These are phyloP conservation scores for Pisolithus sp. DNA, from an alignment of 768 basidiomycete genomes.

Conservation along the genomic window DNA sequence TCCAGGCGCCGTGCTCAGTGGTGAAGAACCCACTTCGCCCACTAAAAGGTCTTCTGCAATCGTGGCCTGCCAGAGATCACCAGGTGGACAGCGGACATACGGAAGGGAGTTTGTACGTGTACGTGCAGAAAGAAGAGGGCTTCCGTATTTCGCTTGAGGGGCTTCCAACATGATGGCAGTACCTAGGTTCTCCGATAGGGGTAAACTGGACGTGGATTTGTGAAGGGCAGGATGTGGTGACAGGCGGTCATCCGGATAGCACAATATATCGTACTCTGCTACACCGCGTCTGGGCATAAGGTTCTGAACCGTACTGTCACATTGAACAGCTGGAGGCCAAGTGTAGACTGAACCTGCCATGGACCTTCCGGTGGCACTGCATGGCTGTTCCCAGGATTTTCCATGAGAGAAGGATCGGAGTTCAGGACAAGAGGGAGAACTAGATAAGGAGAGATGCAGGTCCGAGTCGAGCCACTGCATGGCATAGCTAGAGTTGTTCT, in stretches of 20 bases:
- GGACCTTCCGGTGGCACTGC: slow-evolving; percentile 1
- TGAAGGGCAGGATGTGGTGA: slow-evolving; percentile 6
- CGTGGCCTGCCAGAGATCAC: slow-evolving; percentile 17
- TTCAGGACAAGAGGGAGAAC: slow-evolving; percentile 1
- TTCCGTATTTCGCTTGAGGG: slow-evolving; percentile 15
- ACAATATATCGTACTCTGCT: slow-evolving; percentile 5
- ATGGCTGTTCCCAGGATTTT: slow-evolving; percentile 8
- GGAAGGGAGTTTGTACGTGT: slow-evolving; percentile 11
- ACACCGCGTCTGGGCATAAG: slow-evolving; percentile 2
- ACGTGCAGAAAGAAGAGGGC: slow-evolving; percentile 12
- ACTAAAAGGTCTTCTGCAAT: neutral
- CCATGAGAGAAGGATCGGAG: slow-evolving; percentile 11
- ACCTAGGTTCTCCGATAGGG: neutral
- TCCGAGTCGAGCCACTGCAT: slow-evolving; percentile 3
- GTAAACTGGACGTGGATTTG: slow-evolving; percentile 9
- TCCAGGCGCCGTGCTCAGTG: slow-evolving; percentile 1
- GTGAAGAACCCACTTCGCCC: neutral
- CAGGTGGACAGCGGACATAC: slow-evolving; percentile 12
- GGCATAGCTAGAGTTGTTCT: slow-evolving; percentile 11
- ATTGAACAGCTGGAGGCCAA: slow-evolving; percentile 15
- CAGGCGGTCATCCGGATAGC: slow-evolving; percentile 5
- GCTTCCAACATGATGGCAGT: slow-evolving; percentile 1
- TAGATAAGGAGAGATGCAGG: slow-evolving; percentile 7
- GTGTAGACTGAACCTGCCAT: slow-evolving; percentile 7
- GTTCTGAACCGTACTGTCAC: slow-evolving; percentile 1